These are phyloP conservation scores for Trichoderma reesei DNA, from an alignment of 495 filamentous ascomycete species.

Conservation along the genomic window DNA sequence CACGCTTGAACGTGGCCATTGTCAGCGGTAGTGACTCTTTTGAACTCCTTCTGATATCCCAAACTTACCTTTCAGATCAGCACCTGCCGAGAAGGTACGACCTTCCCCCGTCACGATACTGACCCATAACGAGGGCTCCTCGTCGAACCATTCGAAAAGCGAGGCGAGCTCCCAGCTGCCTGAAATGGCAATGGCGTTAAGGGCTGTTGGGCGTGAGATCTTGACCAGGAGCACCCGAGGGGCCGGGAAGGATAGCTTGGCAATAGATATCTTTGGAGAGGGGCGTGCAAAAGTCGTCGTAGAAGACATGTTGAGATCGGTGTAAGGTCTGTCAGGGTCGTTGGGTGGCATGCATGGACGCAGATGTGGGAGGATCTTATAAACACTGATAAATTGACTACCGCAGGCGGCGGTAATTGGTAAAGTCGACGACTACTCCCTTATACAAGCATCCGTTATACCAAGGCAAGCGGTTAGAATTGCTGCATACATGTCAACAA, in stretches of 20 bases:
- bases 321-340: no score
- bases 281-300: not conserved
- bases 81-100: slow-evolving; percentile 49
- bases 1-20: not conserved
- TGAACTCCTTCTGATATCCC: slow-evolving; percentile 16
- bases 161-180: slow-evolving; percentile 34
- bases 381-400: no score
- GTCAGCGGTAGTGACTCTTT: not conserved
- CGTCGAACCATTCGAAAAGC: slow-evolving; percentile 40
- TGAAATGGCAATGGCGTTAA: slow-evolving; percentile 40
- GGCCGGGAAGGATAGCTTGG: not conserved
- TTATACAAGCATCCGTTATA: no score
- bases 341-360: not conserved
- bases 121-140: slow-evolving; percentile 35
- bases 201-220: slow-evolving; percentile 26
- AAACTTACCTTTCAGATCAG: slow-evolving; percentile 40
- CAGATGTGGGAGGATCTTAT: no score
- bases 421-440: no score
- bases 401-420: no score
- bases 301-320: not conserved
- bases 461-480: no score
- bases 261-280: not conserved
- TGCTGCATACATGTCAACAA: no score
- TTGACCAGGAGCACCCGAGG: not conserved
- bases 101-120: slow-evolving; percentile 42